Base-by-base conservation (phyloP, 2,329 filamentous ascomycete species). In the Didymella arachidicola region DNA sequence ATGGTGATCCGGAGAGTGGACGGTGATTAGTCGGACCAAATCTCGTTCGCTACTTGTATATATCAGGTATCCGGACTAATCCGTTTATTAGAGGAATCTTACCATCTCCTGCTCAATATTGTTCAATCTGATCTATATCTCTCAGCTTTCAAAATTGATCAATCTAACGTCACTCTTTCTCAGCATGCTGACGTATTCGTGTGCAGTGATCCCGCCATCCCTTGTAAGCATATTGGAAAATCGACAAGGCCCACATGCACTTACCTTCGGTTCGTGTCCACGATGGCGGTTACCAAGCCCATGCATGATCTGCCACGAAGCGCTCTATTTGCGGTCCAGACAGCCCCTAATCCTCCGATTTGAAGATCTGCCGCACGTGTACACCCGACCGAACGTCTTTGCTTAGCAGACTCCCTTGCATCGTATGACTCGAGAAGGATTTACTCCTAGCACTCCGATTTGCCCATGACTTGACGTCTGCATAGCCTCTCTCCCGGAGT, bases 391-490 rank as follows among this genome's bases (percentile, higher is more conserved):
- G 26, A 18, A 26, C 14, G 14, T 43, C 12, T 36, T 26, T 30
- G 36, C 44, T 19, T 45, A 53, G 38, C 44, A 30, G 12, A 3
- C 16, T 39, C 44, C 55, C 49, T 58, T 57, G 41, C 47, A 30
- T 50, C 47, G 32, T 51, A 42, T 39, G 26, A 22, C 14, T 8
- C 19, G 14, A 34, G 22, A 22, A 19, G 8, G 7, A 8, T 11
- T 47, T 36, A 22, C 2, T 25, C 42, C 47, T n/a, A 34, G n/a
- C 42, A 19, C 45, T 53, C 45, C 16, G 45, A 59, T 53, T 59
- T 59, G 50, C 50, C 53, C 50, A 53, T 25, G 26, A 39, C n/a
- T 38, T 32, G 26, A 34, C 12, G 45, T 59, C 26, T 41, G 50
- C 50, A 46, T 45, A 54, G 50, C 41, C 39, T 46, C 32, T 39